These are phyloP conservation scores for Coix lacrymajobi DNA, from an alignment of 176 grass and related monocot genomes.

Conservation along the genomic window DNA sequence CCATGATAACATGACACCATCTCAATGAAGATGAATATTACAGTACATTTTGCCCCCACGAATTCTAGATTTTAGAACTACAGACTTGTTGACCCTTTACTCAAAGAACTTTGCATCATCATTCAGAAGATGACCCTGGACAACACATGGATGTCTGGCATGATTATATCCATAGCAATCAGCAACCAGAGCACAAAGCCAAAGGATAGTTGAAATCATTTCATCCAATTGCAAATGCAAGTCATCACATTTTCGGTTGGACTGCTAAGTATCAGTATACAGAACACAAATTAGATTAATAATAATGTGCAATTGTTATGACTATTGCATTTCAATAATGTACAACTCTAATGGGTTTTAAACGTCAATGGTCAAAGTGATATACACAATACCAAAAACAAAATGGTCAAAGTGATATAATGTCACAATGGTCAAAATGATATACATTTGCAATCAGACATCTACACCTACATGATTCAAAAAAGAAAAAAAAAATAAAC, in stretches of 20 bases:
- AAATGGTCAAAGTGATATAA: background rate
- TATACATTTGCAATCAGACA: background rate
- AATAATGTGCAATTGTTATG: background rate
- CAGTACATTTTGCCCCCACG: slow-evolving; percentile 19
- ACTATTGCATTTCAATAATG: background rate
- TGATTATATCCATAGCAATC: slow-evolving; percentile 17
- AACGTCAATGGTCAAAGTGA: background rate
- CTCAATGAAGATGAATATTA: background rate
- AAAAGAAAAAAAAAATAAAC: background rate
- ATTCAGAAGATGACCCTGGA: slow-evolving; percentile 28
- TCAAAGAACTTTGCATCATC: slow-evolving; percentile 9
- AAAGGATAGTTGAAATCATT: background rate
- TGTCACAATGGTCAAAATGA: background rate
- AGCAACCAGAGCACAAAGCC: background rate
- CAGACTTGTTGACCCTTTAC: slow-evolving; percentile 2
- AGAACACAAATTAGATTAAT: background rate
- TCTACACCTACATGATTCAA: background rate
- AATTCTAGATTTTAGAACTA: slow-evolving; percentile 1
- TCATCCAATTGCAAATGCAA: slow-evolving; percentile 1
- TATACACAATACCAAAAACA: background rate
- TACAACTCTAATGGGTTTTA: background rate
- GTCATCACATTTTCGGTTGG: background rate
- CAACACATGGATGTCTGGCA: slow-evolving; percentile 12
- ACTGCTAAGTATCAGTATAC: background rate
- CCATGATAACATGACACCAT: too few species aligned